Base-by-base conservation (phyloP, 2,329 filamentous ascomycete species). In the Trichoderma cornu-damae region DNA sequence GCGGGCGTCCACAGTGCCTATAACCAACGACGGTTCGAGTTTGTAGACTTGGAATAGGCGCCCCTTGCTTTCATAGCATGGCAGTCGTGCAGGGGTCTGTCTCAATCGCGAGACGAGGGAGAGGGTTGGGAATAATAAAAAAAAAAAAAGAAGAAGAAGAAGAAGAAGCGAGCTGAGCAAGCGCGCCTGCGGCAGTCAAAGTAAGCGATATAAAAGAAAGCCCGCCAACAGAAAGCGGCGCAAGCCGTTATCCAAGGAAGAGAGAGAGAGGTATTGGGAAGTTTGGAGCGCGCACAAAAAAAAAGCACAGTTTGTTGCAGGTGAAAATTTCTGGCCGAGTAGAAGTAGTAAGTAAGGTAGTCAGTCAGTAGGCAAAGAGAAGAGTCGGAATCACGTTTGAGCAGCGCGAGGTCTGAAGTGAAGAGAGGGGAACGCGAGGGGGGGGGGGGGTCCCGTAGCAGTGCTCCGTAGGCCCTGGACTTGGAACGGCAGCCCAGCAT, bases 31-130 rank as follows among this genome's bases (percentile, higher is more conserved):
- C 58, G 42, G 37, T 43, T n/a, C 42, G 37, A 37, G 37, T 32
- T 24, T 57, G 53, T 24, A 34, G 22, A 57, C 28, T 40, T 40
- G 44, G 35, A 49, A 49, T 57, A 57, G 55, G 53, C 44, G 40
- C 53, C 53, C 58, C 58, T 59, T 44, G 49, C 58, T 44, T 47
- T 43, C 38, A 48, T 48, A 57, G 53, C 53, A 59, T 57, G 58
- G 47, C 47, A 42, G 58, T 40, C 22, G 46, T 38, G 47, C 58
- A 59, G 53, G 58, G 58, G 46, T 59, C 57, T 26, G 47, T 55
- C 51, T 55, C 50, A 46, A 59, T 34, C 14, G 48, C 56, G 38
- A 51, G 50, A 43, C 49, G 42, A 38, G 26, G n/a, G n/a, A n/a
- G n/a, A n/a, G n/a, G n/a, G n/a, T n/a, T n/a, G n/a, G n/a, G n/a